phyloP scores from a whole-genome alignment of 2,329 filamentous ascomycete genomes.

The Drechslera avenae region DNA sequence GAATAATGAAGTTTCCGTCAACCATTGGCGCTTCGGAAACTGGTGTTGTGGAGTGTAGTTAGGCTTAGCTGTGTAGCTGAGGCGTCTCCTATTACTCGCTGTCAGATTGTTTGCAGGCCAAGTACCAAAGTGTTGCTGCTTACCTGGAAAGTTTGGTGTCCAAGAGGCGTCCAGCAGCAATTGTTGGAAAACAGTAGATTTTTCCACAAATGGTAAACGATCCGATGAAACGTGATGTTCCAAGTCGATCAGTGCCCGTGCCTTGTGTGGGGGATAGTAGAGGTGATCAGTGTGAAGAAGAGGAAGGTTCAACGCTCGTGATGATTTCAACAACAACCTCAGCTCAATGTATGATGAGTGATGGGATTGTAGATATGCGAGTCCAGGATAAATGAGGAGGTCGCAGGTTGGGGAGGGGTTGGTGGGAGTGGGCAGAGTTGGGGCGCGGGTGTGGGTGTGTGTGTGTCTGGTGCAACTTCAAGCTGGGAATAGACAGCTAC shows the following conservation, averaged over 20 bases:
- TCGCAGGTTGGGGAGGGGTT: constrained; percentile 34
- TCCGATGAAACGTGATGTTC: constrained; percentile 31
- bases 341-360: constrained; percentile 26
- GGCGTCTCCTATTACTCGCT: constrained; percentile 28
- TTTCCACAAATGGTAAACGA: constrained; percentile 26
- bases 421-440: constrained; percentile 39
- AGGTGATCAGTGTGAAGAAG: constrained; percentile 39
- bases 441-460: constrained; percentile 37
- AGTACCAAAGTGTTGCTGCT: constrained; percentile 10
- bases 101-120: constrained; percentile 23
- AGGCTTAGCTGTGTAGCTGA: constrained; percentile 28
- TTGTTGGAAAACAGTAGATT: background rate
- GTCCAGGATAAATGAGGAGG: constrained; percentile 45
- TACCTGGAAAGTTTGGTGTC: constrained; percentile 12
- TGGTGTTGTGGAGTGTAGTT: constrained; percentile 22
- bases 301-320: constrained; percentile 23
- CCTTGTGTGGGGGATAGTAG: constrained; percentile 41
- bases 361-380: constrained; percentile 39
- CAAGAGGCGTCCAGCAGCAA: constrained; percentile 9
- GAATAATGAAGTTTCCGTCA: constrained; percentile 53
- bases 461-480: constrained; percentile 41
- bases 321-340: constrained; percentile 34
- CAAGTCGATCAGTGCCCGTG: constrained; percentile 35
- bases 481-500: constrained; percentile 43
- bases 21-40: constrained; percentile 48